These are phyloP conservation scores for Grammothele lineata DNA, from an alignment of 768 basidiomycete species.

Conservation along the genomic window DNA sequence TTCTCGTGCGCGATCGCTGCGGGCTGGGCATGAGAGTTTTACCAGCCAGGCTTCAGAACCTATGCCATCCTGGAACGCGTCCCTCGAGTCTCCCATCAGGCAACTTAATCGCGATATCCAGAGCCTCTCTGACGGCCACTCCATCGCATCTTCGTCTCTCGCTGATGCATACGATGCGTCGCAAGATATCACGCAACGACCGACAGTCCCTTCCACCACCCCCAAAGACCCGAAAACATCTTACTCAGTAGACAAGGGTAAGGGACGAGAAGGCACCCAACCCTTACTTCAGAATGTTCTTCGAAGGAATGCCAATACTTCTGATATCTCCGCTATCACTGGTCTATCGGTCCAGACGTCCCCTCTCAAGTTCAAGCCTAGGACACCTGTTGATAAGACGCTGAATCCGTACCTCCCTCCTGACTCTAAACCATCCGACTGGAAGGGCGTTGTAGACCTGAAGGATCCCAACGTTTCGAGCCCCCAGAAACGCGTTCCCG, in stretches of 20 bases:
- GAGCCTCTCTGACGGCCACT: conserved; percentile 46
- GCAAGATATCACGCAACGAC: conserved; percentile 21
- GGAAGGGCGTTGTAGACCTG: conserved; percentile 76
- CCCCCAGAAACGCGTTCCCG: conserved; percentile 31
- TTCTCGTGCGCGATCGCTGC: conserved; percentile 25
- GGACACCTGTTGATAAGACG: conserved; percentile 52
- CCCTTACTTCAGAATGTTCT: conserved; percentile 48
- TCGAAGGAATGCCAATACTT: conserved; percentile 44
- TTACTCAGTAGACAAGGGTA: conserved; percentile 27
- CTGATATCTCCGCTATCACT: conserved; percentile 17
- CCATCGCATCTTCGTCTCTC: conserved; percentile 16
- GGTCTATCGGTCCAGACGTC: conserved; percentile 31
- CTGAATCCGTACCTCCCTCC: conserved; percentile 60
- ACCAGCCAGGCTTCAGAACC: conserved; percentile 35
- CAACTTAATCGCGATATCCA: conserved; percentile 61
- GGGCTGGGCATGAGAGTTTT: conserved; percentile 32
- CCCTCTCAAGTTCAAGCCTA: conserved; percentile 52
- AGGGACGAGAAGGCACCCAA: conserved; percentile 38
- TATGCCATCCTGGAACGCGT: conserved; percentile 66
- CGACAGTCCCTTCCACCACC: too few relatives aligned
- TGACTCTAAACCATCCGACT: conserved; percentile 45
- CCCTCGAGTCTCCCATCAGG: conserved; percentile 70
- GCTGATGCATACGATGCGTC: conserved; percentile 21
- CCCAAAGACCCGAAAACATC: not conserved
- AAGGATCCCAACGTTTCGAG: conserved; percentile 49